Evolutionary conservation across 108 stramenopile species (phyloP).

Genomic region (Skeletonema costatum): DNA sequence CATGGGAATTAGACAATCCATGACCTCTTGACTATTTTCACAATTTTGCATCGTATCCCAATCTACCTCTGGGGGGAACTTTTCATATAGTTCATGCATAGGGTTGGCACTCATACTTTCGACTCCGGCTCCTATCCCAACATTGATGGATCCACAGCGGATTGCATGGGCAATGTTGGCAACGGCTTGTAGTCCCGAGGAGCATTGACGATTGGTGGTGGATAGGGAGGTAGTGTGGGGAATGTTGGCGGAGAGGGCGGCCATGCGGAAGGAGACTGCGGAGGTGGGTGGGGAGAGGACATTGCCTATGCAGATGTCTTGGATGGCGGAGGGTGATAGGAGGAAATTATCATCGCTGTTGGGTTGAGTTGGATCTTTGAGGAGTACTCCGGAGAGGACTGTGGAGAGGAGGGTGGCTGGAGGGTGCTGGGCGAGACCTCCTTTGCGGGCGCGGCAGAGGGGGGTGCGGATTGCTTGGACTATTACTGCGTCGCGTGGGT

Average conservation of each 20-base stretch:
- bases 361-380: conserved; percentile 22
- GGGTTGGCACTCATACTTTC: conserved; percentile 89
- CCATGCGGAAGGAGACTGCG: conserved; percentile 89
- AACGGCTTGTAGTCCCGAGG: conserved; percentile 93
- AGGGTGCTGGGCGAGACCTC: conserved; percentile 67
- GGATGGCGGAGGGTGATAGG: conserved; percentile 49
- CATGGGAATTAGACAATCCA: conserved; percentile 96
- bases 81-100: conserved; percentile 60
- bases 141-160: conserved; percentile 65
- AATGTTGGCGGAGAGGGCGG: conserved; percentile 86
- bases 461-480: conserved; percentile 87
- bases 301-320: conserved; percentile 94
- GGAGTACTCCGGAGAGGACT: conserved; percentile 55
- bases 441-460: conserved; percentile 78
- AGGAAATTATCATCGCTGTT: conserved; percentile 10
- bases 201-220: conserved; percentile 94
- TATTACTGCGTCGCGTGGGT: conserved; percentile 78
- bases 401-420: conserved; percentile 75
- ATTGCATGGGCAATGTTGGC: conserved; percentile 90
- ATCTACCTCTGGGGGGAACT: conserved; percentile 72
- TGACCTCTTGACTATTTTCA: conserved; percentile 44
- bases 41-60: conserved; percentile 61
- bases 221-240: conserved; percentile 75
- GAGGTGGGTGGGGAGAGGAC: conserved; percentile 89
- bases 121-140: conserved; percentile 94